These are phyloP conservation scores for Xylariomycetidae sp. DNA, from an alignment of 2,329 filamentous ascomycete genomes.

Conservation along the genomic window DNA sequence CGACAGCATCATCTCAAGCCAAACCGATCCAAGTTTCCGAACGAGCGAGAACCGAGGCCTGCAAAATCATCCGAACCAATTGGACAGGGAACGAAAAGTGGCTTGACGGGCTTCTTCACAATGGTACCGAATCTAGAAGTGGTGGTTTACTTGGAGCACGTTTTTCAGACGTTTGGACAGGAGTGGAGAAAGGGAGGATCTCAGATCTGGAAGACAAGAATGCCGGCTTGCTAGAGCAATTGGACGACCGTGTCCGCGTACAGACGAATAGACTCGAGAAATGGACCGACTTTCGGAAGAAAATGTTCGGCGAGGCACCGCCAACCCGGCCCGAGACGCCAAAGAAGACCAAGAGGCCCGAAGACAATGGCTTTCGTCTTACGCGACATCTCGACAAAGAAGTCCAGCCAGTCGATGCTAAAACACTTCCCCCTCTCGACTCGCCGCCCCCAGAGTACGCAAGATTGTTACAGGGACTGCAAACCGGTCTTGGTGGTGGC, in stretches of 20 bases:
- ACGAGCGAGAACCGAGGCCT: conserved; percentile 42
- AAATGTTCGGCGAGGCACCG: conserved; percentile 33
- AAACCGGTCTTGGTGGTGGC: conserved; percentile 32
- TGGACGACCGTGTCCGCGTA: conserved; percentile 60
- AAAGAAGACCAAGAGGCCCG: conserved; percentile 21
- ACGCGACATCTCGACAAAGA: conserved; percentile 44
- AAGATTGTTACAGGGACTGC: conserved; percentile 35
- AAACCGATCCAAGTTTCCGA: conserved; percentile 31
- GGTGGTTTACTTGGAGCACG: conserved; percentile 60
- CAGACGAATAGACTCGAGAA: conserved; percentile 64
- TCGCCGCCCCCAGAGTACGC: conserved; percentile 37
- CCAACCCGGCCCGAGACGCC: conserved; percentile 18
- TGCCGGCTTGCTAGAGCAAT: conserved; percentile 58
- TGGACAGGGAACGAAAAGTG: conserved; percentile 76
- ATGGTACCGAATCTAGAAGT: conserved; percentile 49
- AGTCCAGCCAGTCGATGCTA: conserved; percentile 29
- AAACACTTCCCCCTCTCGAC: conserved; percentile 6
- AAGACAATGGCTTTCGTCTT: conserved; percentile 49
- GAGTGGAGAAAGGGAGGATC: conserved; percentile 54
- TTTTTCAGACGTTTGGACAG: conserved; percentile 67
- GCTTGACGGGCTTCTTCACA: conserved; percentile 64
- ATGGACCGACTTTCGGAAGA: conserved; percentile 64
- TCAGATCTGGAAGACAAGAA: conserved; percentile 48
- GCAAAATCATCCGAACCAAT: conserved; percentile 59
- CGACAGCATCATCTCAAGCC: conserved; percentile 22